Percentiles rank a stretch among this genome's conserved stretches.
phyloP scores from a whole-genome alignment of 2,329 filamentous ascomycete species.

The Phialophora expanda region DNA sequence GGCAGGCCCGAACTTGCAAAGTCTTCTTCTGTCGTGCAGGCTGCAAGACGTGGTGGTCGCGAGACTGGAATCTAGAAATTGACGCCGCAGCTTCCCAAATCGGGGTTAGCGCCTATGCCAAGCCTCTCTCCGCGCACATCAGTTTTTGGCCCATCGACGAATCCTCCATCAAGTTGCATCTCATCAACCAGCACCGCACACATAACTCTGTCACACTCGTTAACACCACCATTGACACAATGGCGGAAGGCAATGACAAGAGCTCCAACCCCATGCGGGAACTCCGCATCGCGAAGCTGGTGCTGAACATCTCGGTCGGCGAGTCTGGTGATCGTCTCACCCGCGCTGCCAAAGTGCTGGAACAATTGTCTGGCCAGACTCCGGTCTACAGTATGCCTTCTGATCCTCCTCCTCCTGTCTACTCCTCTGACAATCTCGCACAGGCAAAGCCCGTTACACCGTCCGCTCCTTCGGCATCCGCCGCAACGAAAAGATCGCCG shows the following conservation, averaged over 20 bases:
- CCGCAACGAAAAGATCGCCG: slow-evolving; percentile 99
- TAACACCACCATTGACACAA: slow-evolving; percentile 41
- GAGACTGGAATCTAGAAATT: slow-evolving; percentile 12
- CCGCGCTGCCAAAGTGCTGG: slow-evolving; percentile 98
- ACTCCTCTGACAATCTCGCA: slow-evolving; percentile 30
- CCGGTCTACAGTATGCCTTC: slow-evolving; percentile 89
- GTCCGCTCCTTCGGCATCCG: slow-evolving; percentile 99
- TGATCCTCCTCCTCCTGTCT: slow-evolving; percentile 13
- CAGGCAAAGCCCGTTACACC: slow-evolving; percentile 99
- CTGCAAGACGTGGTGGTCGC: slow-evolving; percentile 5
- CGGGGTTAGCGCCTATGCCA: slow-evolving; percentile 20
- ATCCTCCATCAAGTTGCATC: slow-evolving; percentile 9
- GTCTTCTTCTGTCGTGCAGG: slow-evolving; percentile 6
- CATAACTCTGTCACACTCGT: slow-evolving; percentile 41
- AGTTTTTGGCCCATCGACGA: slow-evolving; percentile 4
- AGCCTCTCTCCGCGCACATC: slow-evolving; percentile 16
- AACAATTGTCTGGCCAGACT: slow-evolving; percentile 99
- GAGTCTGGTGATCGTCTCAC: slow-evolving; percentile 99
- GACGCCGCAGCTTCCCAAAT: slow-evolving; percentile 17
- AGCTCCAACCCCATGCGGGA: slow-evolving; percentile 98
- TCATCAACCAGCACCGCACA: slow-evolving; percentile 9
- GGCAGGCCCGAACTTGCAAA: slow-evolving; percentile 37
- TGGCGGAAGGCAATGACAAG: slow-evolving; percentile 76
- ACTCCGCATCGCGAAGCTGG: slow-evolving; percentile 98
- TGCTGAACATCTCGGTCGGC: slow-evolving; percentile 99